Evolutionary conservation across 2,329 filamentous ascomycete genomes (phyloP).

Genomic region (Plectosphaerella cucumerina): DNA sequence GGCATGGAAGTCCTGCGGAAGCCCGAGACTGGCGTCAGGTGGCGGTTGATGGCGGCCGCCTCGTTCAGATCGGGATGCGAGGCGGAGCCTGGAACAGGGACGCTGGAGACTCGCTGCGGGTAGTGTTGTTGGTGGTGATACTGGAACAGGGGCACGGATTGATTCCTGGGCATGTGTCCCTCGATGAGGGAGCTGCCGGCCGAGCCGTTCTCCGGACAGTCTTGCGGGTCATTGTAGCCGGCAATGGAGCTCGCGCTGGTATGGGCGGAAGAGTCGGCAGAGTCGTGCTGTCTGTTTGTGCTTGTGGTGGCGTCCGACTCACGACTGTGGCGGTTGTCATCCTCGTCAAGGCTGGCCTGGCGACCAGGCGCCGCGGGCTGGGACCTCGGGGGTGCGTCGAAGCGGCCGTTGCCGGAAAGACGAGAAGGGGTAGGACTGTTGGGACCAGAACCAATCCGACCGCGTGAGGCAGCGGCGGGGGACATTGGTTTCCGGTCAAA

Average conservation of each 20-base stretch:
- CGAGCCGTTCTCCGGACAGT: conserved; percentile 41
- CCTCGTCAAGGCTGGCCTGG: conserved; percentile 17
- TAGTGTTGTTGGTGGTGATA: conserved; percentile 57
- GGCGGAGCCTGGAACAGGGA: conserved; percentile 36
- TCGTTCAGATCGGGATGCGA: conserved; percentile 52
- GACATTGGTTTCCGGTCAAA: not conserved
- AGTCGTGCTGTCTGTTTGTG: conserved; percentile 43
- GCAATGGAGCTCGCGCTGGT: conserved; percentile 55
- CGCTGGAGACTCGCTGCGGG: conserved; percentile 36
- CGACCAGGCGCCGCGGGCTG: not conserved
- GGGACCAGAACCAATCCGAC: conserved; percentile 24
- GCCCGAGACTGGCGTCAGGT: conserved; percentile 54
- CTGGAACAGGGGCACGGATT: conserved; percentile 53
- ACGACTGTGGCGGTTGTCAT: conserved; percentile 43
- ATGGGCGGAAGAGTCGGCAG: conserved; percentile 47
- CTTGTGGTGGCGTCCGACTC: conserved; percentile 49
- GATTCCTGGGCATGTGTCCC: conserved; percentile 33
- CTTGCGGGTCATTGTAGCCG: conserved; percentile 42
- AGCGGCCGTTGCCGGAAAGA: not conserved
- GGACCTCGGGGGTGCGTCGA: not conserved
- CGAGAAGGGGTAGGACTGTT: conserved; percentile 15
- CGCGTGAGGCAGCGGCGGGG: conserved; percentile 13
- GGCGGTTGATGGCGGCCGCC: conserved; percentile 48
- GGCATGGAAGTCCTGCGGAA: conserved; percentile 54
- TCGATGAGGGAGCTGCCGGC: conserved; percentile 47